A percentile compares a stretch with the other conserved stretches of the same genome.
Evolutionary conservation across 352 stramenopile genomes (phyloP).

Genomic region (Phytophthora idaei): DNA sequence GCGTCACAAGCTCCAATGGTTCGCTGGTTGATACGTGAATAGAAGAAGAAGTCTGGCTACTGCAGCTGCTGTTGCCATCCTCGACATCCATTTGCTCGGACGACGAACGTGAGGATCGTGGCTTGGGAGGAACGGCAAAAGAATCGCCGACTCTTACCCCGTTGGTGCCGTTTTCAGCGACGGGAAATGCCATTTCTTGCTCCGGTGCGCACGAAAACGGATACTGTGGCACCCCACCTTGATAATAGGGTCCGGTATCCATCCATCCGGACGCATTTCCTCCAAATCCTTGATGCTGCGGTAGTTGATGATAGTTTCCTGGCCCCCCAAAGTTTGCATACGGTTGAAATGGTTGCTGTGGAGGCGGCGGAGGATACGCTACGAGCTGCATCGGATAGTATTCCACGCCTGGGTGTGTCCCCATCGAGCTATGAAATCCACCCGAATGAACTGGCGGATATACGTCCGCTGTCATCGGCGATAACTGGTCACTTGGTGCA

Average conservation of each 20-base stretch:
- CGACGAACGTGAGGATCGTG: constrained; percentile 15
- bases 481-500: constrained; percentile 12
- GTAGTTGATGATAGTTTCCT: constrained; percentile 28
- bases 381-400: constrained; percentile 41
- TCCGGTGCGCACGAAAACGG: constrained; percentile 28
- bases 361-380: constrained; percentile 28
- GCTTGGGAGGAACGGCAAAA: constrained; percentile 15
- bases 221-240: constrained; percentile 28
- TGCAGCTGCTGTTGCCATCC: constrained; percentile 32
- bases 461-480: constrained; percentile 19
- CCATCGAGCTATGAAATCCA: constrained; percentile 21
- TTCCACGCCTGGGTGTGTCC: constrained; percentile 21
- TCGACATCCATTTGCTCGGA: constrained; percentile 35
- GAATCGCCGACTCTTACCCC: background rate
- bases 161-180: constrained; percentile 17
- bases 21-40: constrained; percentile 59
- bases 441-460: constrained; percentile 13
- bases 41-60: constrained; percentile 29
- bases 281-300: constrained; percentile 34
- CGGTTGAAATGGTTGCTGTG: constrained; percentile 30
- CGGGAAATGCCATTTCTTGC: constrained; percentile 31
- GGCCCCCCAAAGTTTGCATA: constrained; percentile 25
- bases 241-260: constrained; percentile 33
- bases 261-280: constrained; percentile 32
- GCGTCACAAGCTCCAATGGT: constrained; percentile 50